Percentiles rank a stretch among this genome's conserved stretches.
Evolutionary conservation across 2,329 filamentous ascomycete genomes (phyloP).

Genomic region (Geoglossum cookeanum): DNA sequence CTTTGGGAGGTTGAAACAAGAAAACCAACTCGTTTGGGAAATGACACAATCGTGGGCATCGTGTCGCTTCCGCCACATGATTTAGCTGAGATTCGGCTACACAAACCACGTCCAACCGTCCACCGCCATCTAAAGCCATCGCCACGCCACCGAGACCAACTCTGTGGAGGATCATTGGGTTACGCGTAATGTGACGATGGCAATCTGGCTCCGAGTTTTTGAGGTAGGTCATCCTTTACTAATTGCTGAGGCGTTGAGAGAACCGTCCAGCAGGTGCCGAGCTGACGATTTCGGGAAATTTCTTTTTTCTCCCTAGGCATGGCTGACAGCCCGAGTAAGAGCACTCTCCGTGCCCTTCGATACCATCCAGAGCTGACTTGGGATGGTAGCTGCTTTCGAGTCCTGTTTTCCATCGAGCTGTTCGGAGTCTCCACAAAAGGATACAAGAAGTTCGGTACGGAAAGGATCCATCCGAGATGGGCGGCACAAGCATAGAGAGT

Average conservation of each 20-base stretch:
- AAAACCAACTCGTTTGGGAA: neutral
- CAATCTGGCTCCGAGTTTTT: constrained; percentile 21
- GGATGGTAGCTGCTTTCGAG: constrained; percentile 30
- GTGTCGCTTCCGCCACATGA: neutral
- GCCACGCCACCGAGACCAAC: neutral
- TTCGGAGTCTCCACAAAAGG: constrained; percentile 29
- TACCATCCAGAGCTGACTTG: constrained; percentile 4
- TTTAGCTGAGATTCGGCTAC: neutral
- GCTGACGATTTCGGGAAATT: neutral
- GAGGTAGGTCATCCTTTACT: constrained; percentile 17
- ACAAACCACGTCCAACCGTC: neutral
- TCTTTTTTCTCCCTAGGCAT: constrained; percentile 9
- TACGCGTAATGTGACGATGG: neutral
- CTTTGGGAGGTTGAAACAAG: neutral
- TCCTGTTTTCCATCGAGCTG: constrained; percentile 33
- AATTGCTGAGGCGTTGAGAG: neutral
- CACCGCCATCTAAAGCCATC: neutral
- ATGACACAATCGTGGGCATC: neutral
- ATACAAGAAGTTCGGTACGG: constrained; percentile 27
- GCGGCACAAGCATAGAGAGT: constrained; percentile 28
- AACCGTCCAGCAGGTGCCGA: neutral
- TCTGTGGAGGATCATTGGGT: neutral
- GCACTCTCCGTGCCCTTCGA: constrained; percentile 1
- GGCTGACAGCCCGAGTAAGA: constrained; percentile 16
- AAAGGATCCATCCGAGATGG: constrained; percentile 29